Evolutionary conservation across 2,329 filamentous ascomycete species (phyloP), one percentile per base, ranked within the genome.

Genomic region (Diplodia sapinea): DNA sequence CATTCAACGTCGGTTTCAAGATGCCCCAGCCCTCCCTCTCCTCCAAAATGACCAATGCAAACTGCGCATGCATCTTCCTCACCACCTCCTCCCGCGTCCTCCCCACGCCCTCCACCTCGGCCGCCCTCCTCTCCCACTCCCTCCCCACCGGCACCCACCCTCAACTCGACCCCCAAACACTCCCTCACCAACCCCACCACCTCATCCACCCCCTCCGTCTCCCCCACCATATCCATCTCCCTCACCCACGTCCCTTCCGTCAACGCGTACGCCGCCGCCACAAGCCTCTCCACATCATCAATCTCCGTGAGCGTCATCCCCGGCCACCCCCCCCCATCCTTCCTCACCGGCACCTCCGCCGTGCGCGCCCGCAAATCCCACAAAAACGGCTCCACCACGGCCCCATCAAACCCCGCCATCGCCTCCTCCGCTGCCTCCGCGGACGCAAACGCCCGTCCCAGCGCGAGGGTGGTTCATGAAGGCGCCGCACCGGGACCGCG

Each of bases 391-490:
- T 11, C 11, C 33, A 9, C 33, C 5, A 67, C 68, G n/a, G 73
- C 70, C 43, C 69, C 67, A 26, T 69, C 67, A 26, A 75, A 64
- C 29, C 73, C 73, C 29, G 72, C 70, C 49, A 73, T 55, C 36
- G 73, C 73, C 38, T 71, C 69, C 40, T 69, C 68, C 55, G 72
- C 63, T 36, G 71, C 66, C 13, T 66, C 65, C 17, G 65, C 69
- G 7, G 13, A 11, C 4, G n/a, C 17, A 29, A 57, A 66, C 26
- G 2, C 2, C 38, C 64, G 12, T 3, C 75, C 76, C 51, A 76
- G 71, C 5, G 70, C 77, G 4, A 79, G n/a, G 70, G 64, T 78
- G 77, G 49, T 79, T 77, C 76, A 79, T 77, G 64, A 79, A 79
- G 59, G 74, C 69, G 11, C 78, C 78, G 49, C 71, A 72, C 20